Conservation (phyloP, 176 grass and related monocot genomes). For the Pontederia paniculata region DNA sequence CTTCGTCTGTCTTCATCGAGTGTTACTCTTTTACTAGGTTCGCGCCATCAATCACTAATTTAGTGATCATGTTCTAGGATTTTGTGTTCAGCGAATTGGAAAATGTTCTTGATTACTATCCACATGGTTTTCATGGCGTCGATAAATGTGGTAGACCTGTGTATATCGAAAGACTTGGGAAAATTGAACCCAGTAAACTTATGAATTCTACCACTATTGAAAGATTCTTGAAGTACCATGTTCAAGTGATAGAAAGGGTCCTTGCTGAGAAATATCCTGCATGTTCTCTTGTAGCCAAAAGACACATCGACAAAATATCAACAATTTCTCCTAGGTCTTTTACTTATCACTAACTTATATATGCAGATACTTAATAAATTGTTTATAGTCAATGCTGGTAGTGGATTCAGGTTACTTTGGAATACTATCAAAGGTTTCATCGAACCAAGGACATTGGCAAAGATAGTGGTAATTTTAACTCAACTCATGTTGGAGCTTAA, state of each 20-base stretch:
- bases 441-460: constrained; percentile 35
- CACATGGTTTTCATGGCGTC: too few species aligned
- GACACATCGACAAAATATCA: constrained; percentile 39
- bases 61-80: constrained; percentile 31
- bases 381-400: constrained; percentile 36
- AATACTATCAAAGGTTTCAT: constrained; percentile 40
- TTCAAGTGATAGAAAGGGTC: constrained; percentile 60
- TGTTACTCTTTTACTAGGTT: neutral
- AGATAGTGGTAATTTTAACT: constrained; percentile 27
- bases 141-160: too few species aligned
- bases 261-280: constrained; percentile 78
- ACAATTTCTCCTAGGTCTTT: neutral
- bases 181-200: constrained; percentile 69
- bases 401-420: constrained; percentile 38
- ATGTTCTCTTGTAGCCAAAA: constrained; percentile 67
- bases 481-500: neutral
- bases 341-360: too few species aligned
- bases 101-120: constrained; percentile 61
- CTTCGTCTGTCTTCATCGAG: too few species aligned
- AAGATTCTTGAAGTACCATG: constrained; percentile 82
- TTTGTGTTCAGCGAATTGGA: constrained; percentile 69
- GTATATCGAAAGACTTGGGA: too few species aligned
- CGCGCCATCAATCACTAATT: neutral
- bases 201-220: constrained; percentile 72
- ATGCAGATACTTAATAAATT: constrained; percentile 34